A percentile compares a stretch with the other conserved stretches of the same genome.
These are phyloP conservation scores for Phyllosticta citribraziliensis DNA, from an alignment of 2,329 filamentous ascomycete genomes.

Conservation along the genomic window DNA sequence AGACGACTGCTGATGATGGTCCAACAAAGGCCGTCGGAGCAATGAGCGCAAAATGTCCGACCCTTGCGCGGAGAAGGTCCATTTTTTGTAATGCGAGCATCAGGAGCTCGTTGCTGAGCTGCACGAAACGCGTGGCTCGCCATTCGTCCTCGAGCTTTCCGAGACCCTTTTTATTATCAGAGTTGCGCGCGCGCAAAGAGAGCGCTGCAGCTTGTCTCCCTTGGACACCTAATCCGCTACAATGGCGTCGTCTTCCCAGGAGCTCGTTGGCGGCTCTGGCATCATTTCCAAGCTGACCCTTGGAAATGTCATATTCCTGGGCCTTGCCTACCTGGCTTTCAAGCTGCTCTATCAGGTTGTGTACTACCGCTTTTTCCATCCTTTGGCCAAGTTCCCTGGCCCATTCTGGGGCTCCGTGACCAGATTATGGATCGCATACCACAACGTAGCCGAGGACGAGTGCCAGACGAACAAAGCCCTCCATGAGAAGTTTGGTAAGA, in stretches of 20 bases:
- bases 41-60: slow-evolving; percentile 1
- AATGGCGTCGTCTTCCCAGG: slow-evolving; percentile 1
- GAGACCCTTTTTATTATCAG: slow-evolving; percentile 1
- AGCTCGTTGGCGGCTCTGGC: not conserved
- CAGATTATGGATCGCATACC: slow-evolving; percentile 42
- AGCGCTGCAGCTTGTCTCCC: not conserved
- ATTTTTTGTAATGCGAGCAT: not conserved
- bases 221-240: not conserved
- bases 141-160: slow-evolving; percentile 3
- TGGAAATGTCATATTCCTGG: slow-evolving; percentile 9
- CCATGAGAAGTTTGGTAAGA: slow-evolving; percentile 40
- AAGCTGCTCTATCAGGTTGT: slow-evolving; percentile 27
- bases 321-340: slow-evolving; percentile 11
- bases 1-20: not conserved
- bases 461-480: slow-evolving; percentile 32
- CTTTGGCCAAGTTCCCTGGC: slow-evolving; percentile 43
- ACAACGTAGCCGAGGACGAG: slow-evolving; percentile 41
- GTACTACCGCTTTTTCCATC: slow-evolving; percentile 41
- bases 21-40: not conserved
- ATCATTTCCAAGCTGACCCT: slow-evolving; percentile 3
- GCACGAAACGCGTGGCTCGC: not conserved
- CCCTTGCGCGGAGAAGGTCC: slow-evolving; percentile 1
- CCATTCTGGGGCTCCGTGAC: slow-evolving; percentile 47
- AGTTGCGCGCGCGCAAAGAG: not conserved
- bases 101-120: not conserved